Base-by-base conservation (phyloP, 208 protist genomes). In the Leishmania lainsoni region DNA sequence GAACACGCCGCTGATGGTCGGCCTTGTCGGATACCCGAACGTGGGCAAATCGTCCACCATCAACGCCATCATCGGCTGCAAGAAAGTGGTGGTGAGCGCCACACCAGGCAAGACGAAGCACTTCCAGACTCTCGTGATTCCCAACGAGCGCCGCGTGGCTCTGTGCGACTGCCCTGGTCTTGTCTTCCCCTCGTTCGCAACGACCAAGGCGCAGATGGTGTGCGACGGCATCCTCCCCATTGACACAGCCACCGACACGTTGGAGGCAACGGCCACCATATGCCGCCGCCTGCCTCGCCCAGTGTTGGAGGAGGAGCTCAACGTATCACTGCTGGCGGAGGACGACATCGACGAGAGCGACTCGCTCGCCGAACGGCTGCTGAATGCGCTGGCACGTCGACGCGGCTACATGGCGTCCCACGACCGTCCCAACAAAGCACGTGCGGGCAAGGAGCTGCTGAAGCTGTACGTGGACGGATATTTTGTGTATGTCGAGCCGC, bases 21-120 rank as follows among this genome's bases (percentile, higher is more conserved):
- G 98, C 54, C 87, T 99, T 48, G 98, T 99, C 14, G 99, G 99
- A 10, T 99, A 99, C 91, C 99, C 99, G 1, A 99, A 99, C 87
- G 99, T 99, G 48, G 99, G 99, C 76, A 99, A 99, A 90, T 98
- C 92, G 6, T 98, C 94, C 39, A 99, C 98, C 0, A 99, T 99
- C 83, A 99, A 99, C 91, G 97, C 96, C 0, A 92, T 99, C 49
- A 92, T 95, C 68, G 91, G 93, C 51, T 90, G 85, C 42, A 99
- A 99, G 90, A 96, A 96, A 78, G 98, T 99, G 0, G 91, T 97
- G 17, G 98, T 99, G 52, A 96, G 95, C 66, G 90, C 98, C 52
- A 99, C 98, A 4, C 99, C 99, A 0, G 99, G 99, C 51, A 99
- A 99, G 83, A 99, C 99, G 29, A 99, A 99, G 87, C 99, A 99